Evolutionary conservation across 2,329 filamentous ascomycete species (phyloP).

Genomic region (Paraphoma sp.): DNA sequence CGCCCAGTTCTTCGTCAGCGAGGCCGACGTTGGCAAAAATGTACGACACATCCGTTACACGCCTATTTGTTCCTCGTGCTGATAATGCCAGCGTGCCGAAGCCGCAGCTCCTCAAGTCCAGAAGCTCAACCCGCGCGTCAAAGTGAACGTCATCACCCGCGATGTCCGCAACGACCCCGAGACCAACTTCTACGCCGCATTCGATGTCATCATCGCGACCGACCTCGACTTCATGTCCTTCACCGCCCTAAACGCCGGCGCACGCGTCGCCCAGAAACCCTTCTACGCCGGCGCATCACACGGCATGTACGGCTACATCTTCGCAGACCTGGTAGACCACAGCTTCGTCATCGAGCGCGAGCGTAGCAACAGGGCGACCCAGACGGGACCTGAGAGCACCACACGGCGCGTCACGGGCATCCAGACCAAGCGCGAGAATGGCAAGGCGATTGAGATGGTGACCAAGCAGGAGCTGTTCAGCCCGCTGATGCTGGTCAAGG

Average conservation of each 20-base stretch:
- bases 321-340: conserved; percentile 89
- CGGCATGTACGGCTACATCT: conserved; percentile 93
- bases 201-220: conserved; percentile 88
- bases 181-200: conserved; percentile 76
- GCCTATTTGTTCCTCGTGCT: not conserved
- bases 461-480: conserved; percentile 92
- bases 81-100: conserved; percentile 69
- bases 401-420: conserved; percentile 79
- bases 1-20: conserved; percentile 73
- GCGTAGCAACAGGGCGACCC: conserved; percentile 72
- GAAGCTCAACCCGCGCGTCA: conserved; percentile 88
- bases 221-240: conserved; percentile 80
- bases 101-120: conserved; percentile 79
- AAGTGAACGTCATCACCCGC: conserved; percentile 72
- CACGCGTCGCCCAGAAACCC: conserved; percentile 75
- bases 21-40: conserved; percentile 77
- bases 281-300: conserved; percentile 91
- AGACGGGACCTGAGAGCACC: conserved; percentile 70
- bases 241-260: conserved; percentile 83
- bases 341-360: conserved; percentile 88
- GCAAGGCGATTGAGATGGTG: conserved; percentile 80
- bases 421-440: conserved; percentile 66
- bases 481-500: conserved; percentile 84
- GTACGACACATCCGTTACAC: conserved; percentile 45
- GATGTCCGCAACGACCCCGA: conserved; percentile 67